These are phyloP conservation scores for Penicillium sp. DNA, from an alignment of 2,329 filamentous ascomycete genomes.

Conservation along the genomic window DNA sequence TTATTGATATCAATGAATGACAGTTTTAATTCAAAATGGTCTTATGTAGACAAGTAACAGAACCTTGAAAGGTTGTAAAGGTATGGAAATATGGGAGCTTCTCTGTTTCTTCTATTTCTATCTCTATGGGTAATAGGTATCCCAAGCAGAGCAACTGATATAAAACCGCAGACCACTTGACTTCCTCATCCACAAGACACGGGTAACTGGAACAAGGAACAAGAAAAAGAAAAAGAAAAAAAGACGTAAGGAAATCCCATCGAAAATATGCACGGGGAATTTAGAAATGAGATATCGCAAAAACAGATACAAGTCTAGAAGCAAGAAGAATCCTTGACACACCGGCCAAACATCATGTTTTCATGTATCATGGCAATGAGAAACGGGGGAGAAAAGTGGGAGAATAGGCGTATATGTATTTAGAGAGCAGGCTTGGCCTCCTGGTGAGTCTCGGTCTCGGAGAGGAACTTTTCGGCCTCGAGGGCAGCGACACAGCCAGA, in stretches of 20 bases:
- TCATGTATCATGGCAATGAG: slow-evolving; percentile 9
- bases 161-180: not conserved
- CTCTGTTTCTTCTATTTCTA: slow-evolving; percentile 19
- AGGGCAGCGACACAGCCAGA: slow-evolving; percentile 94
- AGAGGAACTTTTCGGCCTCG: slow-evolving; percentile 90
- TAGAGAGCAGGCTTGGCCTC: slow-evolving; percentile 52
- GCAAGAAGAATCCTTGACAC: slow-evolving; percentile 1
- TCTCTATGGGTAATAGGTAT: slow-evolving; percentile 14
- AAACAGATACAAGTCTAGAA: slow-evolving; percentile 13
- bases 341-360: slow-evolving; percentile 1
- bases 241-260: slow-evolving; percentile 10
- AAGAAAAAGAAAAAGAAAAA: slow-evolving; percentile 6
- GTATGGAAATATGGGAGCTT: not conserved
- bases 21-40: not conserved
- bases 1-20: slow-evolving; percentile 3
- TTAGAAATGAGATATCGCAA: slow-evolving; percentile 8
- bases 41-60: not conserved
- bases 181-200: not conserved
- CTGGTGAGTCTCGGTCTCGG: slow-evolving; percentile 64
- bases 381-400: not conserved
- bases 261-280: slow-evolving; percentile 20
- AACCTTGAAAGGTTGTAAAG: not conserved
- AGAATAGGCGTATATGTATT: slow-evolving; percentile 16
- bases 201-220: not conserved
- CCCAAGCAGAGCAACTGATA: not conserved